A percentile compares a stretch with the other conserved stretches of the same genome.
Evolutionary conservation across 1,284 basidiomycete species (phyloP).

Genomic region (Ustilago sp.): DNA sequence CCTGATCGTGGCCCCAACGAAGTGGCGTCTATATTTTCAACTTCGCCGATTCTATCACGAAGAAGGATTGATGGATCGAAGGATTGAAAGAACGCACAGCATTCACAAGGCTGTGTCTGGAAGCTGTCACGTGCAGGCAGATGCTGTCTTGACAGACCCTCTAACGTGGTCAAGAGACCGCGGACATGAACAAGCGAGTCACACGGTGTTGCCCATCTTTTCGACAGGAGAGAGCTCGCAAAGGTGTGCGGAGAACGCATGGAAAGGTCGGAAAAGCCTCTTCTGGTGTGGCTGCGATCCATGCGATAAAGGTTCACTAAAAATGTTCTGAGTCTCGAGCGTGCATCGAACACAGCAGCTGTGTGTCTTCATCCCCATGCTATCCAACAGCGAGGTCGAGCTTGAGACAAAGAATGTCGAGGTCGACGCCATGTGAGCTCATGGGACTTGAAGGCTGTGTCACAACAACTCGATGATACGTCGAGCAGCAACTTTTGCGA

Average conservation of each 20-base stretch:
- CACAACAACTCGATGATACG: background rate
- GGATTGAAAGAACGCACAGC: background rate
- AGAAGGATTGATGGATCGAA: background rate
- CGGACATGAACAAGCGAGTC: background rate
- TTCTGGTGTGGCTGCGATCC: background rate
- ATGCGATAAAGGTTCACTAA: background rate
- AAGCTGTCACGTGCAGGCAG: slow-evolving; percentile 1
- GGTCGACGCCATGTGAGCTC: background rate
- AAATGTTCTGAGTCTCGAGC: background rate
- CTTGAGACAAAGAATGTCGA: background rate
- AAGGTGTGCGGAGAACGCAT: background rate
- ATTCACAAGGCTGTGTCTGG: background rate
- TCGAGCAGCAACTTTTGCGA: background rate
- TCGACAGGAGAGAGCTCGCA: background rate
- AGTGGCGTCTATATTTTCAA: no score
- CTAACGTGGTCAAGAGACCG: slow-evolving; percentile 2
- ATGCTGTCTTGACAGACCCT: background rate
- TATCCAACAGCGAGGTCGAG: background rate
- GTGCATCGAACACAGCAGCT: no score
- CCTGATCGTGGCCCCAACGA: no score
- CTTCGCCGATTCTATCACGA: background rate
- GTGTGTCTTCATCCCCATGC: no score
- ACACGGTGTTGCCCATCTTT: background rate
- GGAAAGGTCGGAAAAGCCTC: background rate
- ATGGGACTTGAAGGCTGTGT: background rate